Evolutionary conservation across 2,329 filamentous ascomycete genomes (phyloP).

Genomic region (Aureobasidium melanogenum): DNA sequence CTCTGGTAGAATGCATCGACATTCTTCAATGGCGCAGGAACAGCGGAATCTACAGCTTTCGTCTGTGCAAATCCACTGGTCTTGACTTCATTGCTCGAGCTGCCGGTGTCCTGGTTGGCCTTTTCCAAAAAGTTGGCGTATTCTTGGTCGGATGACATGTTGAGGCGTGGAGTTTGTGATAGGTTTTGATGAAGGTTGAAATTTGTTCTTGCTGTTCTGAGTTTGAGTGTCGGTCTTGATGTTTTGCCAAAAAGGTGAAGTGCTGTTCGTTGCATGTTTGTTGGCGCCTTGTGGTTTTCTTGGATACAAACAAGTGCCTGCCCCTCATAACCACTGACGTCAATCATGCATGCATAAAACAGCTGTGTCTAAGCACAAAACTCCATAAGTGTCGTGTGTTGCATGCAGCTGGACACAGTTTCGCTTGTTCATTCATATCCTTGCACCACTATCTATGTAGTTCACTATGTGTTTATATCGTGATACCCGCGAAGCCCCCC

Average conservation of each 20-base stretch:
- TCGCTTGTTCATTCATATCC: too few relatives aligned
- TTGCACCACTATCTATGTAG: too few relatives aligned
- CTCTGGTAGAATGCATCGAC: constrained; percentile 62
- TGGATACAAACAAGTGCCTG: not conserved
- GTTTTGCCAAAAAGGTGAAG: not conserved
- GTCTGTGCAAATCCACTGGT: constrained; percentile 25
- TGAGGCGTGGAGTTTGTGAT: not conserved
- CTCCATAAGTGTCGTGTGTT: too few relatives aligned
- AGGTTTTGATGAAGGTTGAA: not conserved
- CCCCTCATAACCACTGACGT: not conserved
- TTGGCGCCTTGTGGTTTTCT: not conserved
- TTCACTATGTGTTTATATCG: too few relatives aligned
- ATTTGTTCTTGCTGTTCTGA: not conserved
- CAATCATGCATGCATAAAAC: not conserved
- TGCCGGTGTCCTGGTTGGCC: constrained; percentile 60
- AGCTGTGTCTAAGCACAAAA: not conserved
- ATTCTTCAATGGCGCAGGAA: constrained; percentile 52
- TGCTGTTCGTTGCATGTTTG: constrained; percentile 3
- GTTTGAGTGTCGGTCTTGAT: not conserved
- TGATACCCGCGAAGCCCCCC: too few relatives aligned
- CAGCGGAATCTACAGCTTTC: constrained; percentile 37
- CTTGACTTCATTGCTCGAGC: constrained; percentile 16
- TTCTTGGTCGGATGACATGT: constrained; percentile 68
- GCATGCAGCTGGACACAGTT: not conserved
- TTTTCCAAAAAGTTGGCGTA: constrained; percentile 82